These are phyloP conservation scores for Geosmithia flava DNA, from an alignment of 2,329 filamentous ascomycete species.

Conservation along the genomic window DNA sequence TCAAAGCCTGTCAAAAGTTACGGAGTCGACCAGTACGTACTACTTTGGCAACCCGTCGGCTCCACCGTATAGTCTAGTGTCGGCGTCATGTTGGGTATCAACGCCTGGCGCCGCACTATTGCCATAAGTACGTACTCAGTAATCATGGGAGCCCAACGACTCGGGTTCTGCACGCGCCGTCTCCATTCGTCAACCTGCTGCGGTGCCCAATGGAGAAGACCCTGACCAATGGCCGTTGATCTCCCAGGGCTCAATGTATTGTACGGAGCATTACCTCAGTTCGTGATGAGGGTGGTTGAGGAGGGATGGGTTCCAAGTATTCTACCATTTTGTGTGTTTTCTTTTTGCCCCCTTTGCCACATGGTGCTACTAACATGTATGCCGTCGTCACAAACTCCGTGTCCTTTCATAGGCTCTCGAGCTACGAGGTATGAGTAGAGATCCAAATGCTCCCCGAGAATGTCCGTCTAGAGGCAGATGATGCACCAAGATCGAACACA, in stretches of 20 bases:
- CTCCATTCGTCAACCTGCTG: neutral
- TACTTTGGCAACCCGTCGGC: neutral
- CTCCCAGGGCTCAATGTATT: no score
- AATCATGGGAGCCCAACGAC: neutral
- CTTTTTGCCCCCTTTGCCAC: neutral
- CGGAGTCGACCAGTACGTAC: neutral
- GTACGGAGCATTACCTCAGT: no score
- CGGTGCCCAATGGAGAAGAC: neutral
- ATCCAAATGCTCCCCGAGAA: neutral
- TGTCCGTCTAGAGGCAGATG: neutral
- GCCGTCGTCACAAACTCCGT: neutral
- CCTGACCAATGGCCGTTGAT: neutral
- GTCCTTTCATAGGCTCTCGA: neutral
- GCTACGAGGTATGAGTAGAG: no score
- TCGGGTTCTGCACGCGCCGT: neutral
- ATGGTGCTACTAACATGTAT: neutral
- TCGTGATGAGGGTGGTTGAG: no score
- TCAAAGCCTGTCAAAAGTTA: no score
- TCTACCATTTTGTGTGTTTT: neutral
- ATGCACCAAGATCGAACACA: neutral
- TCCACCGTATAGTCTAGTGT: neutral
- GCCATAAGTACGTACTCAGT: neutral
- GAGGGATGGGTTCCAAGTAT: no score
- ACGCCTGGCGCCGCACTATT: neutral
- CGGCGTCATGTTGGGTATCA: constrained; percentile 3